Conservation (phyloP, 1,139 yeast species). For the Suhomyces wounanorum region DNA sequence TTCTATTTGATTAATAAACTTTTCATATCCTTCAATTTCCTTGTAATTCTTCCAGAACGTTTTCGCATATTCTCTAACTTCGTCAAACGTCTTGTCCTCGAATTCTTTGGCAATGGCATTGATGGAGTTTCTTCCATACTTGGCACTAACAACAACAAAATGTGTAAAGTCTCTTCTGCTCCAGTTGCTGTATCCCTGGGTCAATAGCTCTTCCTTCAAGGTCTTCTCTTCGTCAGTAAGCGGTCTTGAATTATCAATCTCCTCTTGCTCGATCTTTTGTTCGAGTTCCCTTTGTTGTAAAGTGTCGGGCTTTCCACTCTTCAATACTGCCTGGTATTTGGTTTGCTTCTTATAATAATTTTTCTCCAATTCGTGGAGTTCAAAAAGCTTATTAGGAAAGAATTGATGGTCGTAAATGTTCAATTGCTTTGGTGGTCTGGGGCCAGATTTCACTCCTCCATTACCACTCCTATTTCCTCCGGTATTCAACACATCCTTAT, state of each 20-base stretch:
- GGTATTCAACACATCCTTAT: slow-evolving; percentile 72
- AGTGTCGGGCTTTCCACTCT: slow-evolving; percentile 44
- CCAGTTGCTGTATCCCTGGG: slow-evolving; percentile 67
- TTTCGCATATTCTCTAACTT: slow-evolving; percentile 63
- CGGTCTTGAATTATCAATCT: slow-evolving; percentile 64
- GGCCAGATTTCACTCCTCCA: slow-evolving; percentile 39
- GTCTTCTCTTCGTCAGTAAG: slow-evolving; percentile 68
- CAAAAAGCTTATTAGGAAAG: slow-evolving; percentile 60
- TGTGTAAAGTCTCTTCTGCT: slow-evolving; percentile 71
- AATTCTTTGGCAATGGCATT: slow-evolving; percentile 63
- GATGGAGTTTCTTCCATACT: slow-evolving; percentile 69
- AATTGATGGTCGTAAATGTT: slow-evolving; percentile 76
- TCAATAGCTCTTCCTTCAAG: slow-evolving; percentile 54
- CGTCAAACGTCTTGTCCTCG: slow-evolving; percentile 66
- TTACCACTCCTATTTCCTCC: slow-evolving; percentile 40
- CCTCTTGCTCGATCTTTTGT: slow-evolving; percentile 58
- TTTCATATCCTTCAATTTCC: slow-evolving; percentile 73
- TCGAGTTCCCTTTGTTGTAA: slow-evolving; percentile 52
- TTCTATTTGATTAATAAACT: slow-evolving; percentile 66
- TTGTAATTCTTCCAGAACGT: slow-evolving; percentile 67
- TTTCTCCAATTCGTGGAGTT: slow-evolving; percentile 67
- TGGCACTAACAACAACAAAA: slow-evolving; percentile 60
- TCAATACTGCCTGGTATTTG: slow-evolving; percentile 51
- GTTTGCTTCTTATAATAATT: slow-evolving; percentile 56
- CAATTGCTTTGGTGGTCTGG: slow-evolving; percentile 68